Evolutionary conservation across 371 early-diverging fungal species (phyloP).

Genomic region (Capillidium rhysosporum): DNA sequence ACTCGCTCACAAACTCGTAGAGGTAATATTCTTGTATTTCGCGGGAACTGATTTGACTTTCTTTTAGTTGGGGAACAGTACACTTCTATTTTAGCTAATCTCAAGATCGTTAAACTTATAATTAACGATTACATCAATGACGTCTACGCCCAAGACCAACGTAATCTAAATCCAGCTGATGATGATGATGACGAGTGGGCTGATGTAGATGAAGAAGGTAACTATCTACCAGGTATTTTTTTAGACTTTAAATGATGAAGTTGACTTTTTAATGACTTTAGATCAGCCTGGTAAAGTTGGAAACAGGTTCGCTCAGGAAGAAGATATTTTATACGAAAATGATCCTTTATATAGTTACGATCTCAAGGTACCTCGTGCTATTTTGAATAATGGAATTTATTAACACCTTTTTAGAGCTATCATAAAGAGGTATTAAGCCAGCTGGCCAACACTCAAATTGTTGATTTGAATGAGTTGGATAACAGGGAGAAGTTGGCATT

Average conservation of each 20-base stretch:
- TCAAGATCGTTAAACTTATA: constrained; percentile 65
- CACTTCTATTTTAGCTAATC: constrained; percentile 47
- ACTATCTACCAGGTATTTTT: constrained; percentile 1
- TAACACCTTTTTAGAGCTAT: too few relatives aligned
- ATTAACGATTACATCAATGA: constrained; percentile 41
- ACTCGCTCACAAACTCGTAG: constrained; percentile 15
- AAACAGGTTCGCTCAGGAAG: background rate
- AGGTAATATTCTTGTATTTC: constrained; percentile 7
- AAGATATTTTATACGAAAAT: background rate
- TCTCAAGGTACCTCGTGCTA: background rate
- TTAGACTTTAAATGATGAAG: too few relatives aligned
- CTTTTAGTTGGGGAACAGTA: constrained; percentile 53
- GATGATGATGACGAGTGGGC: constrained; percentile 8
- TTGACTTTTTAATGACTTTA: too few relatives aligned
- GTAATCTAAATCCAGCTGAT: constrained; percentile 13
- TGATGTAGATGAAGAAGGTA: constrained; percentile 5
- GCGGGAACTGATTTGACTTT: background rate
- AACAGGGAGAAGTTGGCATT: too few relatives aligned
- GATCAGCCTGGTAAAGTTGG: background rate
- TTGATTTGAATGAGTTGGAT: too few relatives aligned
- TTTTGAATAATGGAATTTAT: background rate
- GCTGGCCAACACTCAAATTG: too few relatives aligned
- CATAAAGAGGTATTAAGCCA: too few relatives aligned
- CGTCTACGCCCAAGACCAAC: background rate
- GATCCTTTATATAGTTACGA: constrained; percentile 1